Conservation (phyloP, 1,284 basidiomycete genomes). For the Pholiota adiposa region DNA sequence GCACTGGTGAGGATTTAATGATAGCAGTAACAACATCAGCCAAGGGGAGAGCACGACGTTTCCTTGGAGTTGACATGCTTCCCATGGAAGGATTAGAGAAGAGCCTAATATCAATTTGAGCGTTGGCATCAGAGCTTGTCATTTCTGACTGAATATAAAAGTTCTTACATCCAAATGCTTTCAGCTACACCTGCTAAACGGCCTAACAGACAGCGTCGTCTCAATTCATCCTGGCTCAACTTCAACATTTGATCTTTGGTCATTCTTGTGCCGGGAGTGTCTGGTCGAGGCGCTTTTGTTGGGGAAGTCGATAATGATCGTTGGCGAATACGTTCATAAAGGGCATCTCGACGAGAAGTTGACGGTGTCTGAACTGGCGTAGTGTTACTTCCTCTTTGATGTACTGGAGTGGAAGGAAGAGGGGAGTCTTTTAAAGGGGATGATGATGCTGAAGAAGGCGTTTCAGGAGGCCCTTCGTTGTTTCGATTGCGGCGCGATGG, state of each 20-base stretch:
- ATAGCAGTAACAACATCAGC: slow-evolving; percentile 68
- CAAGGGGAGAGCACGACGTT: slow-evolving; percentile 67
- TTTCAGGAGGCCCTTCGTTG: slow-evolving; percentile 49
- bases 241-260: slow-evolving; percentile 70
- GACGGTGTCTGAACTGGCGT: slow-evolving; percentile 70
- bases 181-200: slow-evolving; percentile 80
- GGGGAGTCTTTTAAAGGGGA: slow-evolving; percentile 36
- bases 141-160: slow-evolving; percentile 1
- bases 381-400: slow-evolving; percentile 56
- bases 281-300: slow-evolving; percentile 53
- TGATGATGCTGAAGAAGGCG: slow-evolving; percentile 47
- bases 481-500: slow-evolving; percentile 47
- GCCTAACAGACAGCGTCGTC: slow-evolving; percentile 72
- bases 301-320: slow-evolving; percentile 69
- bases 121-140: slow-evolving; percentile 6
- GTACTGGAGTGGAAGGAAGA: slow-evolving; percentile 67
- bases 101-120: slow-evolving; percentile 52
- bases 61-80: slow-evolving; percentile 58
- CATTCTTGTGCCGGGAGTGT: slow-evolving; percentile 47
- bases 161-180: slow-evolving; percentile 80
- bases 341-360: slow-evolving; percentile 72
- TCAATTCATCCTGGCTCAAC: slow-evolving; percentile 74
- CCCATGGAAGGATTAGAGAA: slow-evolving; percentile 59
- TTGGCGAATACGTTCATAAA: slow-evolving; percentile 78
- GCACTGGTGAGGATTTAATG: slow-evolving; percentile 78